Evolutionary conservation across 2,329 filamentous ascomycete species (phyloP).

Genomic region (Esteya vermicola): DNA sequence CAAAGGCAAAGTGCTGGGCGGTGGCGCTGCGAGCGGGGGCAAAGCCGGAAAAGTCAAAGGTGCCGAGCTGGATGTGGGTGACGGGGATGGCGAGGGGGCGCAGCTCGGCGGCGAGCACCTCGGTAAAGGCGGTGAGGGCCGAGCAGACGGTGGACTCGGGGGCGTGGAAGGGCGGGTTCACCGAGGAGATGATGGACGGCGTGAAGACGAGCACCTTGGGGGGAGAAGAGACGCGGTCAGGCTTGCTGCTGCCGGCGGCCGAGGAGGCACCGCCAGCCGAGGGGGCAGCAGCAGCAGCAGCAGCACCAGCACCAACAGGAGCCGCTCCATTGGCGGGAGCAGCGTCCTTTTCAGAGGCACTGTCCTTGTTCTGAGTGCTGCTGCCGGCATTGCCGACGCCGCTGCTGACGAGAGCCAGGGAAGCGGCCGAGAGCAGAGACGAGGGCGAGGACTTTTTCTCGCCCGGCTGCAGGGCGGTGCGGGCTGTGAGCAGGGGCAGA

Average conservation of each 20-base stretch:
- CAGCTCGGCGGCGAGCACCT: slow-evolving; percentile 68
- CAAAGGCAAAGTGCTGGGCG: slow-evolving; percentile 6
- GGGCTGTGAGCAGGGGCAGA: slow-evolving; percentile 59
- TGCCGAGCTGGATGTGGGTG: slow-evolving; percentile 79
- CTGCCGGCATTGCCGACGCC: slow-evolving; percentile 10
- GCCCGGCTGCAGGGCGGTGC: slow-evolving; percentile 28
- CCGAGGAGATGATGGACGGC: slow-evolving; percentile 64
- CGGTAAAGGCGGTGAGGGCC: slow-evolving; percentile 74
- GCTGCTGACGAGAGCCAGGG: slow-evolving; percentile 3
- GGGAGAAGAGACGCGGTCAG: slow-evolving; percentile 12
- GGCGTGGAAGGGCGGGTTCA: slow-evolving; percentile 67
- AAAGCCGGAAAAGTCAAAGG: slow-evolving; percentile 68
- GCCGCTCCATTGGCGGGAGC: slow-evolving; percentile 22
- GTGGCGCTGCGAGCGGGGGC: slow-evolving; percentile 24
- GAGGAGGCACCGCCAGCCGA: slow-evolving; percentile 5
- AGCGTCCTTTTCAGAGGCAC: too few species aligned
- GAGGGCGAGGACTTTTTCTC: slow-evolving; percentile 13
- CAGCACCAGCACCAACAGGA: slow-evolving; percentile 15
- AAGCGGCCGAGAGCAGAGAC: slow-evolving; percentile 6
- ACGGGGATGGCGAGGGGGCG: slow-evolving; percentile 62
- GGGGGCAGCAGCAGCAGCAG: slow-evolving; percentile 15
- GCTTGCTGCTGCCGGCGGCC: slow-evolving; percentile 12
- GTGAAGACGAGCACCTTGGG: slow-evolving; percentile 66
- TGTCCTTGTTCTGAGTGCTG: too few species aligned
- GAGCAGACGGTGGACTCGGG: slow-evolving; percentile 77